Percentiles rank a stretch among this genome's conserved stretches.
Conservation (phyloP, 768 basidiomycete genomes). For the Russula brevipes region DNA sequence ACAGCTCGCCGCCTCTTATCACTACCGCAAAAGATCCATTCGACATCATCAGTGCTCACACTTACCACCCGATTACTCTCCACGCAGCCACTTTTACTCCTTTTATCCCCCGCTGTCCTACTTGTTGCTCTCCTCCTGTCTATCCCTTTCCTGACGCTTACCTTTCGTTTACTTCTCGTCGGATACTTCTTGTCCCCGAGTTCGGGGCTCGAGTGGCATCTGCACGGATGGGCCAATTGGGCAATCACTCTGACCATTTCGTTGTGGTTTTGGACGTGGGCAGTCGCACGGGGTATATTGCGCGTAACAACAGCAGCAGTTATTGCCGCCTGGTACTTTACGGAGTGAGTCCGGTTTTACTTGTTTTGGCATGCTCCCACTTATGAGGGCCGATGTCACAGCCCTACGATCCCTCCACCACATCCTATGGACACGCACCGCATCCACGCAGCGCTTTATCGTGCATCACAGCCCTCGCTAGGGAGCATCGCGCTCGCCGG, state of each 20-base stretch:
- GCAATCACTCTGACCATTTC: conserved; percentile 51
- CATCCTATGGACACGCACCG: conserved; percentile 57
- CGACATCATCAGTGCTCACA: conserved; percentile 50
- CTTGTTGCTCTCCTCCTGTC: conserved; percentile 60
- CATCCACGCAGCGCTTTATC: conserved; percentile 70
- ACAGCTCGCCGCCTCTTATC: conserved; percentile 68
- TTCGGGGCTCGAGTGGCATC: conserved; percentile 47
- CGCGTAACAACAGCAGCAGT: conserved; percentile 75
- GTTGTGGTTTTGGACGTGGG: conserved; percentile 72
- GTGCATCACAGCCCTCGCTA: conserved; percentile 75
- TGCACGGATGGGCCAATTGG: conserved; percentile 66
- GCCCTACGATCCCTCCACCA: conserved; percentile 34
- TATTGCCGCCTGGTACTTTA: conserved; percentile 90
- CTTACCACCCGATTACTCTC: conserved; percentile 68
- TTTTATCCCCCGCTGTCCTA: conserved; percentile 69
- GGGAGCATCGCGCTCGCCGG: conserved; percentile 76
- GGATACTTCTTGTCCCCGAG: conserved; percentile 48
- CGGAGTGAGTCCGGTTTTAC: conserved; percentile 41
- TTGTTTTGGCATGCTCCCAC: neutral
- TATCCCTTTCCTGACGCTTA: conserved; percentile 73
- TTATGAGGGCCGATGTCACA: conserved; percentile 18
- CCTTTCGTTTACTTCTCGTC: conserved; percentile 71
- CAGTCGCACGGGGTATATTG: conserved; percentile 71
- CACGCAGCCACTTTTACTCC: conserved; percentile 67
- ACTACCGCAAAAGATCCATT: conserved; percentile 66